Evolutionary conservation across 331 rosid species (phyloP), one percentile per base, ranked within the genome.

Genomic region (Ulmus americana): DNA sequence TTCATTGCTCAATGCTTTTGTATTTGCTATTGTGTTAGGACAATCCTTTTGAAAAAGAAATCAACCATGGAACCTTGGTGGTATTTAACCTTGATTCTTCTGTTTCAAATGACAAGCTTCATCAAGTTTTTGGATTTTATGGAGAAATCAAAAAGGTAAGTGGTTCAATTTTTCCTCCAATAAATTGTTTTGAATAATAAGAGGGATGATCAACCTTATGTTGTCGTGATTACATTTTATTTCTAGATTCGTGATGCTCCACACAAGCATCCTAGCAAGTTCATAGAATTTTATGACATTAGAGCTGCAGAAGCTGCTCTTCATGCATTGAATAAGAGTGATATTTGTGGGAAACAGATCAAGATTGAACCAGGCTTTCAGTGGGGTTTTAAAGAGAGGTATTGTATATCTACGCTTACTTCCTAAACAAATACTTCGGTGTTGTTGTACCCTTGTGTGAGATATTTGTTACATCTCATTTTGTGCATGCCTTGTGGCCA

Each of bases 71-170:
- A 14, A 82, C 79, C 3, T 78, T 88, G 75, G 76, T 78, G 78
- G 68, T 88, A 68, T 83, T 82, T 73, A 84, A 78, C 71, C 83
- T 86, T 73, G 95, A 88, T 76, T 77, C 94, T 70, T 78, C 88
- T 70, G 83, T 84, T 74, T 80, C 78, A 66, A 82, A 79, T 70
- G 83, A 86, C 5, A 85, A 88, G 69, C 86, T 88, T 53, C 73
- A 60, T 65, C 80, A 80, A 41, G 69, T 80, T 68, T 88, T 88
- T 73, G 88, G 86, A 54, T 67, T 74, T 68, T 88, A 86, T 74
- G 96, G 96, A 73, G 90, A 88, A 74, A 77, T 88, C 55, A 86
- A 81, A 78, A 86, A 88, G 58, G 96, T 86, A 70, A 78, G 85
- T 59, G 41, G 42, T 72, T 71, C 35, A 40, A 42, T 59, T 41